A percentile compares a stretch with the other conserved stretches of the same genome.
These are phyloP conservation scores for Eimeria sp. DNA, from an alignment of 169 alveolate genomes.

Conservation along the genomic window DNA sequence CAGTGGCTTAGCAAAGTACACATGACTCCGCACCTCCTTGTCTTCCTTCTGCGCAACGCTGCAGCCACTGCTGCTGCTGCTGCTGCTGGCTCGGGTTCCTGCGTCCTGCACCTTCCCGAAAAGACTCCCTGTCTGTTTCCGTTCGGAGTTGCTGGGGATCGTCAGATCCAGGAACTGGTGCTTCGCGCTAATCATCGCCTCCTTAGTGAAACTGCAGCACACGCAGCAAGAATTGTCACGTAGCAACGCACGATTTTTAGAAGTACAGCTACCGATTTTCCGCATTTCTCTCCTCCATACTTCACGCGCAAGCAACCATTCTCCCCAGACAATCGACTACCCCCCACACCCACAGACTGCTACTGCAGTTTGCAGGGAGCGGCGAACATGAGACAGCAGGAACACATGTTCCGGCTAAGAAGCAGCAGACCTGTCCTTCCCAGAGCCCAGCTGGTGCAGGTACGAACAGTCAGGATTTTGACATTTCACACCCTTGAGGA, in stretches of 20 bases:
- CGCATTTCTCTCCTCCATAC: not conserved
- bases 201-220: slow-evolving; percentile 83
- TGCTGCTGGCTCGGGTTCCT: slow-evolving; percentile 47
- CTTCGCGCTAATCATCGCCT: slow-evolving; percentile 83
- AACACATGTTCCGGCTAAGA: not conserved
- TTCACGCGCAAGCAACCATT: not conserved
- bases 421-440: slow-evolving; percentile 85
- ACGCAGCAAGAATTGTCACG: not conserved
- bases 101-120: slow-evolving; percentile 39
- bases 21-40: slow-evolving; percentile 10
- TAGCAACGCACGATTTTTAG: not conserved
- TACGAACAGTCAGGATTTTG: slow-evolving; percentile 95
- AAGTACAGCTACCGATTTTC: not conserved
- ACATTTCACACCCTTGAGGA: slow-evolving; percentile 93
- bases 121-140: slow-evolving; percentile 61
- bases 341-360: not conserved
- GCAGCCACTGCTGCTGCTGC: slow-evolving; percentile 44
- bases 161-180: slow-evolving; percentile 83
- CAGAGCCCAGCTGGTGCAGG: slow-evolving; percentile 94
- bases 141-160: slow-evolving; percentile 66
- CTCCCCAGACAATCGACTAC: not conserved
- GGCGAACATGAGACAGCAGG: not conserved
- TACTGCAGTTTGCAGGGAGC: not conserved
- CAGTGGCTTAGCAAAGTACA: not conserved
- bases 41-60: not conserved